phyloP scores from a whole-genome alignment of 768 basidiomycete genomes.

The Calocybe indica region DNA sequence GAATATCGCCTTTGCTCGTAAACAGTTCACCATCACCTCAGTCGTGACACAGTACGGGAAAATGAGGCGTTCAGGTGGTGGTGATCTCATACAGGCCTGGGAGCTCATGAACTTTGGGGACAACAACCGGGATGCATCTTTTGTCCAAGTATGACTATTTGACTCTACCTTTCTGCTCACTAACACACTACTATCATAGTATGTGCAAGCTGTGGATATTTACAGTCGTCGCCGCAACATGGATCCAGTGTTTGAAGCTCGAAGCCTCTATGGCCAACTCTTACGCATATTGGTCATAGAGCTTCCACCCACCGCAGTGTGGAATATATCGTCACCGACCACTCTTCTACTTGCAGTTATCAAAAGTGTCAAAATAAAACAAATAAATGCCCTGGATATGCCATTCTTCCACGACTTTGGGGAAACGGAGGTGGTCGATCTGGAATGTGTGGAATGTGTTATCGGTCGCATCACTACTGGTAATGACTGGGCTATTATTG shows the following conservation, averaged over 20 bases:
- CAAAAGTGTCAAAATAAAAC: neutral
- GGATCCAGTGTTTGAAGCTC: constrained; percentile 7
- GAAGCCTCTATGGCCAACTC: constrained; percentile 28
- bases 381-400: constrained; percentile 11
- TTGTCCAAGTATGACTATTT: constrained; percentile 21
- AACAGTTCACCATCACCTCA: constrained; percentile 4
- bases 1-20: constrained; percentile 4
- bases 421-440: constrained; percentile 17
- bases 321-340: constrained; percentile 8
- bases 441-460: constrained; percentile 18
- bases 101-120: constrained; percentile 6
- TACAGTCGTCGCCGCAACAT: constrained; percentile 9
- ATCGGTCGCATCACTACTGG: constrained; percentile 16
- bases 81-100: constrained; percentile 21
- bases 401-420: constrained; percentile 14
- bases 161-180: neutral
- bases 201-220: constrained; percentile 24
- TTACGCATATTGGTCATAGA: constrained; percentile 20
- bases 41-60: constrained; percentile 18
- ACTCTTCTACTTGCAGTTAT: constrained; percentile 21
- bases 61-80: constrained; percentile 17
- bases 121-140: constrained; percentile 23
- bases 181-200: constrained; percentile 14
- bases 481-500: constrained; percentile 17
- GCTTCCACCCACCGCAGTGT: constrained; percentile 8